These are phyloP conservation scores for Phascolomyces articulosus DNA, from an alignment of 371 early-diverging fungal genomes.

Conservation along the genomic window DNA sequence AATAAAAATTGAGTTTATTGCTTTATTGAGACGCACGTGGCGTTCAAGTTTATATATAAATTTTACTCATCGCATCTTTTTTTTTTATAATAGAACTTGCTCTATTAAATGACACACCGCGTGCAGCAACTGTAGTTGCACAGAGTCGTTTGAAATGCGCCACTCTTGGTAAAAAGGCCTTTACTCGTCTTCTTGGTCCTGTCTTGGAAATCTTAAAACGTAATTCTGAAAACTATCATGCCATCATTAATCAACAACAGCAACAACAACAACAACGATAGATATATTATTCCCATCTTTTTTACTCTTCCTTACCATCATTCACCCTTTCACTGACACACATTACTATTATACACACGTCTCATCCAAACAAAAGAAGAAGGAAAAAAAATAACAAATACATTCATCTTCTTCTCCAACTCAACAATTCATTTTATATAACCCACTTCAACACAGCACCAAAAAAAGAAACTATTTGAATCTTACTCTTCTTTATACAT, in stretches of 20 bases:
- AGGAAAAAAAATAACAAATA: too few relatives aligned
- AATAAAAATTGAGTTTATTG: background rate
- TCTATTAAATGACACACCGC: slow-evolving; percentile 86
- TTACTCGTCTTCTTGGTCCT: slow-evolving; percentile 90
- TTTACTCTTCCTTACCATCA: background rate
- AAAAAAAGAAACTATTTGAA: too few relatives aligned
- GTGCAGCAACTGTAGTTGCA: slow-evolving; percentile 87
- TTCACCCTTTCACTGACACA: background rate
- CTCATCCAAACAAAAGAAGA: too few relatives aligned
- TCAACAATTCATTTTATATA: too few relatives aligned
- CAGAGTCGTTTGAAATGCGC: slow-evolving; percentile 89
- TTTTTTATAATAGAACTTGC: slow-evolving; percentile 71
- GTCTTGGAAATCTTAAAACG: slow-evolving; percentile 88
- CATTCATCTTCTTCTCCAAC: background rate
- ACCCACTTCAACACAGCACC: background rate
- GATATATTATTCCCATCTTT: background rate
- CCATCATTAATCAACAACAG: slow-evolving; percentile 31
- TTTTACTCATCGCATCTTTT: background rate
- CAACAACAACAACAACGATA: slow-evolving; percentile 18
- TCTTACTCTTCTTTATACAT: too few relatives aligned
- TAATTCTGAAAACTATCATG: slow-evolving; percentile 78
- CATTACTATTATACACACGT: background rate
- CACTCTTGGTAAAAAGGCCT: slow-evolving; percentile 87
- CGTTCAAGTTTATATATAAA: background rate
- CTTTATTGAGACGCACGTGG: too few relatives aligned